Evolutionary conservation across 768 basidiomycete genomes (phyloP).

Genomic region (Kwoniella dendrophila): DNA sequence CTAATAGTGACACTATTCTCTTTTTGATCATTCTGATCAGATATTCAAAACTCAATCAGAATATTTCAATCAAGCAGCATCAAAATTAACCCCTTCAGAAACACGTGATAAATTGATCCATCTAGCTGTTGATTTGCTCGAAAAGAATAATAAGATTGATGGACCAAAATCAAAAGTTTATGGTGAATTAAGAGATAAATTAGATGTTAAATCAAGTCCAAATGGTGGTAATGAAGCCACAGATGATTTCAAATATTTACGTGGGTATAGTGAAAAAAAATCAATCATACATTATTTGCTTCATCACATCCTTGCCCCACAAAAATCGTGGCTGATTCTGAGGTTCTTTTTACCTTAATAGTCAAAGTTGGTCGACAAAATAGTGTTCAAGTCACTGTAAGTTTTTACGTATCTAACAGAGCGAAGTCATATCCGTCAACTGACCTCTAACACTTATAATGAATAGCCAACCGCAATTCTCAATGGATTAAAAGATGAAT

Average conservation of each 20-base stretch:
- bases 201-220: slow-evolving; percentile 65
- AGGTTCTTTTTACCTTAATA: no score
- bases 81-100: slow-evolving; percentile 68
- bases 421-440: no score
- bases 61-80: slow-evolving; percentile 77
- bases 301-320: no score
- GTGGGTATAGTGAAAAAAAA: slow-evolving; percentile 59
- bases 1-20: not conserved
- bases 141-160: slow-evolving; percentile 58
- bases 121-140: slow-evolving; percentile 38
- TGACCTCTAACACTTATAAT: slow-evolving; percentile 59
- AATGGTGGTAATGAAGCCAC: slow-evolving; percentile 84
- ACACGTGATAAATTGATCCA: slow-evolving; percentile 72
- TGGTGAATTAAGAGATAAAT: slow-evolving; percentile 64
- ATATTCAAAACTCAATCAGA: slow-evolving; percentile 74
- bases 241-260: slow-evolving; percentile 83
- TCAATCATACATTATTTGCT: no score
- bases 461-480: slow-evolving; percentile 60
- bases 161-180: slow-evolving; percentile 63
- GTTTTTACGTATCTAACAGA: slow-evolving; percentile 55
- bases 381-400: slow-evolving; percentile 86
- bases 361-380: slow-evolving; percentile 93
- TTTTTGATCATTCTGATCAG: slow-evolving; percentile 56
- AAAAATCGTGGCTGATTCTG: not conserved
- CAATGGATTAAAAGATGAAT: slow-evolving; percentile 61